Evolutionary conservation across 257 asterid species (phyloP), one percentile per base, ranked within the genome.

Genomic region (Orobanche coerulescens): DNA sequence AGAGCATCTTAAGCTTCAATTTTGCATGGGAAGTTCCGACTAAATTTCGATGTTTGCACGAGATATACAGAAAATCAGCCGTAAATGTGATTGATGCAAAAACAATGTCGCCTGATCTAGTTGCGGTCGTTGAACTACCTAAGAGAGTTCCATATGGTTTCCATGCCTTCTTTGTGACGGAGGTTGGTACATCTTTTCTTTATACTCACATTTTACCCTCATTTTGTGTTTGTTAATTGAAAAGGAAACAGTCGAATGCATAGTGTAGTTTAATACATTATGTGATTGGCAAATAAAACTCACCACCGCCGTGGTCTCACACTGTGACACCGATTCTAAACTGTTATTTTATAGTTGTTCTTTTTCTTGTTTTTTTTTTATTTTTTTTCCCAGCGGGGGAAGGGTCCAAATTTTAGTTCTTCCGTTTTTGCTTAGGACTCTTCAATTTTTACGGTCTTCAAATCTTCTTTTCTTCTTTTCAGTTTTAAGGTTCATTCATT

Each of bases 111-210:
- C 30, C 82, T 13, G 94, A 88, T 69, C 96, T 92, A 15, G 92
- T 91, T 57, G 95, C 98, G 6, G 78, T 80, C 4, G 82, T 88
- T 50, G 94, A 88, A 50, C 79, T 91, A 19, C 96, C 96, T 20
- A 78, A 62, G 53, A 70, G 98, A 76, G 98, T 91, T 67, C 98
- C 98, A 4, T 88, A 85, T 43, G 98, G 98, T 15, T 91, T 91
- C 79, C 96, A 91, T 70, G 98, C 98, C 71, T 86, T 91, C 75
- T 91, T 91, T 36, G 94, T 91, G 65, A 80, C 89, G 5, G 95
- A 88, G 95, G 98, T 85, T 49, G 44, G 82, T 68, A 51, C 46
- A 50, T 56, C 44, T 16, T 19, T 18, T 60, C 58, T 19, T 53
- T 24, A 34, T 48, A 22, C 40, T 43, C 34, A 16, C 19, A 22